These are phyloP conservation scores for Pyrenochaeta sp. DNA, from an alignment of 2,329 filamentous ascomycete species.

Conservation along the genomic window DNA sequence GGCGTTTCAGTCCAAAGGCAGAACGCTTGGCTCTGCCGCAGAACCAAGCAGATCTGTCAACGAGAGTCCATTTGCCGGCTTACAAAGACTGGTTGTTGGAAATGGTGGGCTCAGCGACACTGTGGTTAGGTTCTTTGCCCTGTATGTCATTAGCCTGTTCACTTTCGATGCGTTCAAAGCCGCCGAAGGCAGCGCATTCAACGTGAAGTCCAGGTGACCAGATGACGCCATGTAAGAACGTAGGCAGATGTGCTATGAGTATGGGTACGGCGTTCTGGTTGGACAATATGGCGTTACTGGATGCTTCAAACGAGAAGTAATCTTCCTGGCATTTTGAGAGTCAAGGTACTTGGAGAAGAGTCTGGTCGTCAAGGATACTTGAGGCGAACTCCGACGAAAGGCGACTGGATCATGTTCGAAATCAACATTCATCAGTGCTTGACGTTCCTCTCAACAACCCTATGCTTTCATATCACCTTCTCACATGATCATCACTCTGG, in stretches of 20 bases:
- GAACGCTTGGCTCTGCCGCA: conserved; percentile 50
- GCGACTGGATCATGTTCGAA: too few species aligned
- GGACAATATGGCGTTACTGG: too few species aligned
- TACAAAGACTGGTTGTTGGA: conserved; percentile 37
- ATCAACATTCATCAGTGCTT: too few species aligned
- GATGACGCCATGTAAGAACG: neutral
- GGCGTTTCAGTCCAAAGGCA: conserved; percentile 54
- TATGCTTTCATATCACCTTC: too few species aligned
- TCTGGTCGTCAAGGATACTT: too few species aligned
- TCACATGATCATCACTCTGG: too few species aligned
- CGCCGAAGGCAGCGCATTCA: conserved; percentile 56
- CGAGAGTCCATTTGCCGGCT: conserved; percentile 32
- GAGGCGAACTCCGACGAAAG: too few species aligned
- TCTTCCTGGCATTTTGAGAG: too few species aligned
- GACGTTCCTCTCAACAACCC: too few species aligned
- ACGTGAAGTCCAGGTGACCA: conserved; percentile 42
- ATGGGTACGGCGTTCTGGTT: neutral
- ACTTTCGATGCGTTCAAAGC: conserved; percentile 55
- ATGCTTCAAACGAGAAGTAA: too few species aligned
- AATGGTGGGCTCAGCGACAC: conserved; percentile 50
- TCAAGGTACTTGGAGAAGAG: too few species aligned
- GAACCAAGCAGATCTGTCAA: conserved; percentile 36
- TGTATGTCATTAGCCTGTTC: conserved; percentile 58
- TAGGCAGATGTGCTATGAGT: neutral
- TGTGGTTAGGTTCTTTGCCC: conserved; percentile 55